Conservation (phyloP, 2,329 filamentous ascomycete species). For the Cercospora zeae-maydis region DNA sequence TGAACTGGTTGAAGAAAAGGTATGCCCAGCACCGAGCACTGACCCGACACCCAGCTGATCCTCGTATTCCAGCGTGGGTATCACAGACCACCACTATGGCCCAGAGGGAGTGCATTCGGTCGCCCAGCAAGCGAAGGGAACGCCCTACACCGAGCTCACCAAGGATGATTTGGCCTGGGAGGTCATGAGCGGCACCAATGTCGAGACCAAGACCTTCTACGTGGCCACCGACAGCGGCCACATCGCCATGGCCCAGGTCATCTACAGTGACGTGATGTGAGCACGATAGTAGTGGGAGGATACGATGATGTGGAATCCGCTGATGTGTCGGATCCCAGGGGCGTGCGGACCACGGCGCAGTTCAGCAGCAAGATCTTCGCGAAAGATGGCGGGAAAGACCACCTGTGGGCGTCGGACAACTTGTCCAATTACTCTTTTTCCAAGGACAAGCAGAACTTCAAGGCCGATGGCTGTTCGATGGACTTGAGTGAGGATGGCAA, state of each 20-base stretch:
- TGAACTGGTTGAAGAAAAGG: conserved; percentile 94
- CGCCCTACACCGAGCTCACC: conserved; percentile 74
- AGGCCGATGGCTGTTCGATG: conserved; percentile 78
- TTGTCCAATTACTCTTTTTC: conserved; percentile 79
- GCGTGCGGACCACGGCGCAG: conserved; percentile 84
- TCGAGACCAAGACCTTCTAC: conserved; percentile 96
- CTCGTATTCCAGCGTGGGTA: conserved; percentile 55
- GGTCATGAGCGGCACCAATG: conserved; percentile 75
- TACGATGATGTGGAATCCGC: not conserved
- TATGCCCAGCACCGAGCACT: conserved; percentile 42
- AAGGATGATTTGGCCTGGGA: conserved; percentile 80
- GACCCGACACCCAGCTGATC: conserved; percentile 24
- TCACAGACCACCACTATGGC: conserved; percentile 94
- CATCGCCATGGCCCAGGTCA: conserved; percentile 79
- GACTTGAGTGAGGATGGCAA: conserved; percentile 82
- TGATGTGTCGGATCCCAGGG: conserved; percentile 51
- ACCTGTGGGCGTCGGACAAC: conserved; percentile 79
- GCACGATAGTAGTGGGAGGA: not conserved
- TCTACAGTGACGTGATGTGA: conserved; percentile 96
- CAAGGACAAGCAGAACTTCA: conserved; percentile 77
- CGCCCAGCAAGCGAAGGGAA: conserved; percentile 71
- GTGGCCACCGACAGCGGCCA: conserved; percentile 74
- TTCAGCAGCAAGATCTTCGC: conserved; percentile 94
- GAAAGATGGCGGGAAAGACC: conserved; percentile 64
- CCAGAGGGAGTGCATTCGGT: conserved; percentile 83